Percentiles rank a stretch among this genome's conserved stretches.
Evolutionary conservation across 148 eudicot genomes (phyloP).

Genomic region (Simmondsia chinensis): DNA sequence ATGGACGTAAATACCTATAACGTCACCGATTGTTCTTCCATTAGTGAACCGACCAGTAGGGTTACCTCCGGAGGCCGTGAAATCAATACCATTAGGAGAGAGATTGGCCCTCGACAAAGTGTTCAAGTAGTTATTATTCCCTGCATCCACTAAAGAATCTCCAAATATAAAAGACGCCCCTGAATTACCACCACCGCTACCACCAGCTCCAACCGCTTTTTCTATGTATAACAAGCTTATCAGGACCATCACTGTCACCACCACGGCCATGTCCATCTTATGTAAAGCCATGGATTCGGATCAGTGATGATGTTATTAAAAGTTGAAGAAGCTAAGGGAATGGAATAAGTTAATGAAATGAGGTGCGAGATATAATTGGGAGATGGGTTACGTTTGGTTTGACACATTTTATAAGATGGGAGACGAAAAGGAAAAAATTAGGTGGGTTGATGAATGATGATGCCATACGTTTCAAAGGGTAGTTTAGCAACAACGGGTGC

Average conservation of each 20-base stretch:
- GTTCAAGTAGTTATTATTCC: conserved; percentile 68
- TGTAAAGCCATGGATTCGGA: conserved; percentile 15
- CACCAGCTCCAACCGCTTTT: conserved; percentile 12
- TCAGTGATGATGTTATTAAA: too few species aligned
- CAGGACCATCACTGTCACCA: conserved; percentile 1
- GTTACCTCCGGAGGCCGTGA: conserved; percentile 59
- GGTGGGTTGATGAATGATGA: not conserved
- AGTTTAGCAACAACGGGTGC: conserved; percentile 31
- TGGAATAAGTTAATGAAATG: not conserved
- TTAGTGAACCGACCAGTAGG: conserved; percentile 89
- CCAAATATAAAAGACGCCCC: conserved; percentile 91
- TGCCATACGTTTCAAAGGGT: conserved; percentile 17
- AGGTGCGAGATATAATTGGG: too few species aligned
- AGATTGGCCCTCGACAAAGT: conserved; percentile 69
- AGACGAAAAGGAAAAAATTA: conserved; percentile 4
- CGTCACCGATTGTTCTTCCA: conserved; percentile 88
- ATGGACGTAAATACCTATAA: conserved; percentile 47
- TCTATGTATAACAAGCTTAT: not conserved
- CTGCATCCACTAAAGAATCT: conserved; percentile 90
- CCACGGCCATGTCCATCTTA: conserved; percentile 6
- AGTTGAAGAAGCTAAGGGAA: not conserved
- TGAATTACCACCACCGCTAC: conserved; percentile 8
- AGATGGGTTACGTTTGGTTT: too few species aligned
- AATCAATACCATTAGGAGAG: conserved; percentile 84
- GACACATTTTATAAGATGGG: too few species aligned